Conservation (phyloP, 2,329 filamentous ascomycete genomes). For the Fusarium xylarioides region DNA sequence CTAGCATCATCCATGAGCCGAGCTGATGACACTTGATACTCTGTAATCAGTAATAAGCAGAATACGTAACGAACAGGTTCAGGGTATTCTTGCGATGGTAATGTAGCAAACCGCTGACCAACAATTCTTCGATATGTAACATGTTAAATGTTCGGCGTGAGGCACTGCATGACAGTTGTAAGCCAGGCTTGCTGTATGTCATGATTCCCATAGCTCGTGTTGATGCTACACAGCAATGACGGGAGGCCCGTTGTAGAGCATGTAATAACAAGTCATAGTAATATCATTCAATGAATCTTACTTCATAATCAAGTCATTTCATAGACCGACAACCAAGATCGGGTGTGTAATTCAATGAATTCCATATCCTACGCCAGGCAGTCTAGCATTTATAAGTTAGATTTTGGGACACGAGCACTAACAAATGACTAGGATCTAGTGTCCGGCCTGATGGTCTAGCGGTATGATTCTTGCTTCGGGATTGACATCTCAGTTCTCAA, state of each 20-base stretch:
- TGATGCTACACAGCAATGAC: neutral
- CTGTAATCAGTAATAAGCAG: neutral
- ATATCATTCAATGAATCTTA: fast-evolving
- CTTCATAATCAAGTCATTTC: neutral
- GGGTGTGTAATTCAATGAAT: neutral
- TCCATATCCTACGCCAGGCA: fast-evolving
- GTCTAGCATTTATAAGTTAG: fast-evolving
- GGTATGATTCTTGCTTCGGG: constrained; percentile 35
- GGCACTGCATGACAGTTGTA: neutral
- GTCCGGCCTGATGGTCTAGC: constrained; percentile 30
- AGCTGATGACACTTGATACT: neutral
- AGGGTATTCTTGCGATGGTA: neutral
- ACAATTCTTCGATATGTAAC: neutral
- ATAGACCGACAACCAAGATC: neutral
- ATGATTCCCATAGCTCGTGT: too few species aligned
- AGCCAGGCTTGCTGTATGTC: neutral
- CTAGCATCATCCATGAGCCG: neutral
- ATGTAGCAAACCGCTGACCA: neutral
- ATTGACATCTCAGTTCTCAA: constrained; percentile 21
- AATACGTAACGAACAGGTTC: neutral
- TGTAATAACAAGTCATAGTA: too few species aligned
- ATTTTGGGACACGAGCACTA: fast-evolving
- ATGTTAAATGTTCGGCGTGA: neutral
- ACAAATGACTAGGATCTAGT: constrained; percentile 21
- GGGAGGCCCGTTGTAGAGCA: too few species aligned